phyloP scores from a whole-genome alignment of 208 protist species.

The Zelonia costaricensis region DNA sequence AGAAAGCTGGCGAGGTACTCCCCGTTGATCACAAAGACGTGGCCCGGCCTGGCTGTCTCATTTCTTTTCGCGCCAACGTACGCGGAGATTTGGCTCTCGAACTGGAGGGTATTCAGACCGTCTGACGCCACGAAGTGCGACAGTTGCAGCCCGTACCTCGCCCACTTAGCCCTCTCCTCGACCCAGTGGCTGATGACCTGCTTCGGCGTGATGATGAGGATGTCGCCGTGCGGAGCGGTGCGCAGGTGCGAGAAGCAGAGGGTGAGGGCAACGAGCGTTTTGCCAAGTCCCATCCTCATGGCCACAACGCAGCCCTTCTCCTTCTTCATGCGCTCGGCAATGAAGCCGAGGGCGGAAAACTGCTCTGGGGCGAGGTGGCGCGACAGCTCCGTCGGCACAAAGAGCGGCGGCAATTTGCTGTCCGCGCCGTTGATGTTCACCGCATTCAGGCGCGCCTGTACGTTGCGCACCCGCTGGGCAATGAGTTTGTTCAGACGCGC shows the following conservation, averaged over 20 bases:
- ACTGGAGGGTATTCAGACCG: conserved; percentile 31
- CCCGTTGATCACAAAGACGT: conserved; percentile 81
- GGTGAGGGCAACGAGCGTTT: conserved; percentile 84
- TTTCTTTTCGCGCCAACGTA: conserved; percentile 52
- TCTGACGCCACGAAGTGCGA: conserved; percentile 63
- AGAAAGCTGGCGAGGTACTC: conserved; percentile 63
- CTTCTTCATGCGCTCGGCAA: conserved; percentile 48
- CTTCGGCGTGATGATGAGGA: conserved; percentile 85
- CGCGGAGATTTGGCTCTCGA: conserved; percentile 45
- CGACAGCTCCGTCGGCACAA: conserved; percentile 51
- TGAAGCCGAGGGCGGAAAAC: conserved; percentile 77
- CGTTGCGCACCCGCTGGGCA: conserved; percentile 27
- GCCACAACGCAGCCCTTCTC: conserved; percentile 80
- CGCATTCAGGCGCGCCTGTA: conserved; percentile 23
- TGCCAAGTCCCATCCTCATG: conserved; percentile 92
- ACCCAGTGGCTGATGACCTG: conserved; percentile 82
- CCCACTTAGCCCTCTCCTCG: conserved; percentile 76
- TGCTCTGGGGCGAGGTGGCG: conserved; percentile 64
- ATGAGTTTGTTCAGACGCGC: conserved; percentile 54
- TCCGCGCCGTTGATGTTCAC: conserved; percentile 77
- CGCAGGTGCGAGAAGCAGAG: conserved; percentile 75
- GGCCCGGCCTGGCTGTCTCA: conserved; percentile 33
- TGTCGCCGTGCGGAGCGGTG: conserved; percentile 36
- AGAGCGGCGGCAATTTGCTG: conserved; percentile 52
- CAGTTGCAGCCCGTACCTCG: conserved; percentile 60